Conservation (phyloP, 2,329 filamentous ascomycete genomes). For the Aspergillus amoenus region DNA sequence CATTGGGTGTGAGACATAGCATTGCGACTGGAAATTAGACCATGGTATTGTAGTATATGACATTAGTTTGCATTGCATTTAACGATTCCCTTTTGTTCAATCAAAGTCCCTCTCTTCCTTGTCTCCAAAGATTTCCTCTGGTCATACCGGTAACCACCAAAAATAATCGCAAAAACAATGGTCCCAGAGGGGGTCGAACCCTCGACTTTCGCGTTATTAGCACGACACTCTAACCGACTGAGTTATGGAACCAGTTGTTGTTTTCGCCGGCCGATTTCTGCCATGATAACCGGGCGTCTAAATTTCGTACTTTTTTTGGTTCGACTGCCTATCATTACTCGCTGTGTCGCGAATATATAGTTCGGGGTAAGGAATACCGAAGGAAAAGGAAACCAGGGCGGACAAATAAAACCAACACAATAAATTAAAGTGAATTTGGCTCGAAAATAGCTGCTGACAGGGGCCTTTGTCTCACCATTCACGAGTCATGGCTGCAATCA, state of each 20-base stretch:
- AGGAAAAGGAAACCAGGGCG: too few species aligned
- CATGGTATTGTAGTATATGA: too few species aligned
- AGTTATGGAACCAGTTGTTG: background rate
- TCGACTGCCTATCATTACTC: too few species aligned
- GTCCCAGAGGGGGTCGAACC: background rate
- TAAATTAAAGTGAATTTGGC: too few species aligned
- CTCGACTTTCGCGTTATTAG: background rate
- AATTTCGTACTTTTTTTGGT: too few species aligned
- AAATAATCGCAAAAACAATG: background rate
- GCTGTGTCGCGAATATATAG: too few species aligned
- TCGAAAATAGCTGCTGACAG: too few species aligned
- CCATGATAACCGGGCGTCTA: background rate
- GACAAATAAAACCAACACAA: too few species aligned
- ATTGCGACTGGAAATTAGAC: constrained; percentile 11
- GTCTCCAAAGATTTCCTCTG: background rate
- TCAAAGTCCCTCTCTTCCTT: background rate
- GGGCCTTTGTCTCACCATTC: too few species aligned
- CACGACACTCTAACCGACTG: background rate
- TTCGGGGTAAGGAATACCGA: too few species aligned
- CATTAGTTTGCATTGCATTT: too few species aligned
- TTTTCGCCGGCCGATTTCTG: background rate
- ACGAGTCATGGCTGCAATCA: background rate
- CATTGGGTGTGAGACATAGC: constrained; percentile 7
- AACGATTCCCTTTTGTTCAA: background rate
- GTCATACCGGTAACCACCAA: too few species aligned